These are phyloP conservation scores for Saccharomyces pastorianus DNA, from an alignment of 1,139 yeast genomes.

Conservation along the genomic window DNA sequence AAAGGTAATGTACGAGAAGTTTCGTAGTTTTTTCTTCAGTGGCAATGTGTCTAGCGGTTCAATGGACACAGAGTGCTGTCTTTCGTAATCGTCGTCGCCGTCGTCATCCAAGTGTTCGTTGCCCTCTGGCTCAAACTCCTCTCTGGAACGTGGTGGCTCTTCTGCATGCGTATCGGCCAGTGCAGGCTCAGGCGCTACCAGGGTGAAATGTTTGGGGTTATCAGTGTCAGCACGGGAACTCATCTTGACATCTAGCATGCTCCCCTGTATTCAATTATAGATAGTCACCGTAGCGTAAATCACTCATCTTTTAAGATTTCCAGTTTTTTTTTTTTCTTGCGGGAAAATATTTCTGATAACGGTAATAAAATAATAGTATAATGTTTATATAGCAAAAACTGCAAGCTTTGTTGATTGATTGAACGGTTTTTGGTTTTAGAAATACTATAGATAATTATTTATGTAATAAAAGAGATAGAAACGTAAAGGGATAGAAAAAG, in stretches of 20 bases:
- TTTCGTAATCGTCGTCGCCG: neutral
- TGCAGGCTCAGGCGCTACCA: neutral
- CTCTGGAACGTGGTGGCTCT: neutral
- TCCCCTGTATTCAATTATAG: neutral
- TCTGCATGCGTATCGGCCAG: neutral
- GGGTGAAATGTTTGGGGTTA: neutral
- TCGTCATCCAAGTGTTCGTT: neutral
- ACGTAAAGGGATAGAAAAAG: neutral
- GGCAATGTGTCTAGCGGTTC: conserved; percentile 7
- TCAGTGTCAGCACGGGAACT: neutral
- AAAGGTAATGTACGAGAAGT: conserved; percentile 52
- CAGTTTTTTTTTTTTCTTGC: neutral
- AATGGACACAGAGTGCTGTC: neutral
- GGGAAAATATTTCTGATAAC: neutral
- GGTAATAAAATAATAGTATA: neutral
- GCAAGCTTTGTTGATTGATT: neutral
- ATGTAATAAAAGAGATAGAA: neutral
- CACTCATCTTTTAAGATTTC: neutral
- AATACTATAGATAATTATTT: neutral
- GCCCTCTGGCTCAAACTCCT: neutral
- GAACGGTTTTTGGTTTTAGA: neutral
- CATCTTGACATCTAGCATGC: neutral
- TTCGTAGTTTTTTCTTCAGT: conserved; percentile 13
- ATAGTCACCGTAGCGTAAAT: neutral
- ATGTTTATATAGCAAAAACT: neutral